Evolutionary conservation across 2,329 filamentous ascomycete genomes (phyloP), one percentile per base, ranked within the genome.

Genomic region (Dothiorella sarmentorum): DNA sequence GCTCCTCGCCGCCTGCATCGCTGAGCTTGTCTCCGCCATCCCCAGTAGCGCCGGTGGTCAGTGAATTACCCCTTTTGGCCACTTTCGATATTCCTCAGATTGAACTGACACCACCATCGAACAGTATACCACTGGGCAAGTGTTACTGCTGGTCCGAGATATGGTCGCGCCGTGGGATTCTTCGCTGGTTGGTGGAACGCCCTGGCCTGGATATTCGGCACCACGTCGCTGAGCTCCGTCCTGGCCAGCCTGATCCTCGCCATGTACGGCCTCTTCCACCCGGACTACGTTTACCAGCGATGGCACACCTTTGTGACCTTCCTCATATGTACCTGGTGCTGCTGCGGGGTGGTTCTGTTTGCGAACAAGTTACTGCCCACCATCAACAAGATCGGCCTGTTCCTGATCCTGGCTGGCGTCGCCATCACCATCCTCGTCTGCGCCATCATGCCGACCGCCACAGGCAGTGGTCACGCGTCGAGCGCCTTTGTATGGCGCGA

Each of bases 361-460:
- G 78, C 73, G 61, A 86, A 85, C 63, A 75, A 75, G 57, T 76
- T 75, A 26, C 76, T 83, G 61, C 84, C 80, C 1, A 68, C 71
- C 15, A 63, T 85, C 55, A 80, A 83, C 60, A 78, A 80, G n/a
- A 65, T 84, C 7, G 84, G 83, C 1, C 71, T 83, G 5, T 76
- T 81, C 62, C 69, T 82, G 37, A 78, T 83, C 24, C 62, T 85
- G 7, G 75, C 72, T 2, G 82, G 83, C 4, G 78, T 82, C 26
- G 68, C 85, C 57, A 71, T 85, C 55, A 83, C 82, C 0, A 72
- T 85, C 33, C 62, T 85, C 43, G 80, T 83, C 4, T 80, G 82
- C 17, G 77, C 80, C 0, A 79, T 80, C 53, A 84, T 86, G 78
- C 80, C 80, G 6, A 70, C 68, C 38, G 68, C 63, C 26, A 77